Percentiles rank a stretch among this genome's conserved stretches.
These are phyloP conservation scores for Cynanchum wilfordii DNA, from an alignment of 257 asterid species.

Conservation along the genomic window DNA sequence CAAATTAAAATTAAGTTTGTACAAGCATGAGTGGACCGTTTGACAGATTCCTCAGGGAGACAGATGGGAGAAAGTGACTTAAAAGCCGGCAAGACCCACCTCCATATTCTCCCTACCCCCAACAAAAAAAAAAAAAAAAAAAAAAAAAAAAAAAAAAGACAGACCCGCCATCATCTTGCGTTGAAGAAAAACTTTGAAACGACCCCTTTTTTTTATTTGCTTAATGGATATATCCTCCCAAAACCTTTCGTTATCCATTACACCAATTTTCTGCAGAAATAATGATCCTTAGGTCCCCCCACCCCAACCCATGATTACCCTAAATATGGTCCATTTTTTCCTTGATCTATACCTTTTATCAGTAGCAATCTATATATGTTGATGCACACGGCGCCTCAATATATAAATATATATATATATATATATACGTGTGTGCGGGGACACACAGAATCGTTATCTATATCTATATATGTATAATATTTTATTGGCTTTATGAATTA, in stretches of 20 bases:
- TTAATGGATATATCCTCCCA: neutral
- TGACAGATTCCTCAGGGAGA: slow-evolving; percentile 24
- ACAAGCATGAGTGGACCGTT: neutral
- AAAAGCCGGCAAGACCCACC: slow-evolving; percentile 46
- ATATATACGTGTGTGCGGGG: too few relatives aligned
- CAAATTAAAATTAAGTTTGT: too few relatives aligned
- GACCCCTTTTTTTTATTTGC: too few relatives aligned
- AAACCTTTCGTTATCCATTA: slow-evolving; percentile 6
- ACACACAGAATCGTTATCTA: neutral
- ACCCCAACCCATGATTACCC: neutral
- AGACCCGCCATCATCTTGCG: neutral
- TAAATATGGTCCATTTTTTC: neutral
- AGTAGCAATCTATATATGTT: neutral
- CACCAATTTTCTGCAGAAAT: neutral
- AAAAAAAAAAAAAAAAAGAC: too few relatives aligned
- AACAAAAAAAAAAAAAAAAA: too few relatives aligned
- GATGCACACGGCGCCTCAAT: neutral
- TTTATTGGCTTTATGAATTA: too few relatives aligned
- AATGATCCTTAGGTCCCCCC: slow-evolving; percentile 7
- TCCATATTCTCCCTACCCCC: slow-evolving; percentile 11
- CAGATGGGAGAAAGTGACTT: slow-evolving; percentile 17
- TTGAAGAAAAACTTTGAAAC: neutral
- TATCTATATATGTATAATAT: too few relatives aligned
- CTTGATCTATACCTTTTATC: neutral
- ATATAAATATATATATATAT: neutral